Conservation (phyloP, 208 protist genomes). For the Novymonas esmeraldas region DNA sequence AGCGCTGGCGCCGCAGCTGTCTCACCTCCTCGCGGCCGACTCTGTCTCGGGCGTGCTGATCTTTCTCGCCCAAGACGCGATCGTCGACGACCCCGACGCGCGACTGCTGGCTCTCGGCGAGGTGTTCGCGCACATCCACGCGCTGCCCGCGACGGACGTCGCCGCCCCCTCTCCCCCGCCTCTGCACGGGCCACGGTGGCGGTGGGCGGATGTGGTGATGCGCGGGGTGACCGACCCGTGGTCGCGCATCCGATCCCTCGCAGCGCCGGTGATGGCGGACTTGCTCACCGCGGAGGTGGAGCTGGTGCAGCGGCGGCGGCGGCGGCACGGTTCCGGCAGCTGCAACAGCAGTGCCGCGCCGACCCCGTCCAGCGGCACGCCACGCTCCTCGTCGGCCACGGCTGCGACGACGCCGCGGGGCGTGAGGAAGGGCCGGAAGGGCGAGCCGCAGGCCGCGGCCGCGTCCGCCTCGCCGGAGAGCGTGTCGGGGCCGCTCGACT, state of each 20-base stretch:
- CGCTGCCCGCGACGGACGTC: background rate
- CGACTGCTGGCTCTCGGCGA: constrained; percentile 20
- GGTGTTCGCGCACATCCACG: constrained; percentile 13
- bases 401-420: background rate
- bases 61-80: constrained; percentile 12
- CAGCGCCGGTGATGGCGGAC: constrained; percentile 25
- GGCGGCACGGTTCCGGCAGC: background rate
- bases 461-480: background rate
- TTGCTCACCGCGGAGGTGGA: constrained; percentile 28
- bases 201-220: constrained; percentile 53
- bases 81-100: constrained; percentile 26
- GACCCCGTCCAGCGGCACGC: background rate
- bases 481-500: constrained; percentile 26
- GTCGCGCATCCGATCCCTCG: constrained; percentile 56
- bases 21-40: constrained; percentile 17
- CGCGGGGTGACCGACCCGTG: constrained; percentile 69
- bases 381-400: background rate
- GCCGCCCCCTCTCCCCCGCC: background rate
- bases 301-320: constrained; percentile 9
- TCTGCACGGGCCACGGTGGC: constrained; percentile 15
- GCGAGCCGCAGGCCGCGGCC: background rate
- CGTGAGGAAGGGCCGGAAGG: background rate
- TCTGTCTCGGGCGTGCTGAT: constrained; percentile 14
- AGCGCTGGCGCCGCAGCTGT: constrained; percentile 9
- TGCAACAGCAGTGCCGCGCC: background rate